Percentiles rank a stretch among this genome's conserved stretches.
Conservation (phyloP, 345 rosid species). For the Trapa incisa region DNA sequence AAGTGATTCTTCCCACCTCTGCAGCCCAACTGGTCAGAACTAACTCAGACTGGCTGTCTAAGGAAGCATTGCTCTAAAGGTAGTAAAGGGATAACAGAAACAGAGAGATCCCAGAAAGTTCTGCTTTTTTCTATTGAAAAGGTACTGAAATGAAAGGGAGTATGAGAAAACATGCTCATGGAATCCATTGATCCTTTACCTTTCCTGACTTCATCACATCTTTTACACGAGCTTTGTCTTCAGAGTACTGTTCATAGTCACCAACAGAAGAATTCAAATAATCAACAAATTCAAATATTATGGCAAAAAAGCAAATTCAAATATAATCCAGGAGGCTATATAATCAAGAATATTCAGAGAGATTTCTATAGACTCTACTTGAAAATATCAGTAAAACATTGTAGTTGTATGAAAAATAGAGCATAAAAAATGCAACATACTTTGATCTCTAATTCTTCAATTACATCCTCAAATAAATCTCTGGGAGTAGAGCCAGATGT, state of each 20-base stretch:
- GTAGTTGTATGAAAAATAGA: not conserved
- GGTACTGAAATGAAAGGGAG: not conserved
- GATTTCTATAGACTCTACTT: not conserved
- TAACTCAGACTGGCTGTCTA: too few species aligned
- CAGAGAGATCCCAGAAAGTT: not conserved
- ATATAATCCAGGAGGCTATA: not conserved
- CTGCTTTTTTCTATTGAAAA: not conserved
- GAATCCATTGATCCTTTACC: slow-evolving; percentile 23
- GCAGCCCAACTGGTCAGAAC: too few species aligned
- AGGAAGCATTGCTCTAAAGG: too few species aligned
- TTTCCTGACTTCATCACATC: slow-evolving; percentile 70
- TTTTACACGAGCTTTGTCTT: slow-evolving; percentile 64
- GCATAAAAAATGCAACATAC: slow-evolving; percentile 17
- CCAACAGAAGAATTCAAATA: not conserved
- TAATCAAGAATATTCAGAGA: not conserved
- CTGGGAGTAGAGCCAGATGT: slow-evolving; percentile 82
- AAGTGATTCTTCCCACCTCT: too few species aligned
- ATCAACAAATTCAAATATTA: not conserved
- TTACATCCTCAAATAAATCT: slow-evolving; percentile 87
- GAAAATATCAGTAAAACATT: not conserved
- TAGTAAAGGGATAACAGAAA: too few species aligned
- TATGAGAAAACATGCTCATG: not conserved
- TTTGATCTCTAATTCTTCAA: slow-evolving; percentile 75
- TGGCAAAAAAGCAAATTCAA: too few species aligned
- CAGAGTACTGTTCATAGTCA: slow-evolving; percentile 51